These are phyloP conservation scores for Ehretia macrophylla DNA, from an alignment of 257 asterid genomes.

Conservation along the genomic window DNA sequence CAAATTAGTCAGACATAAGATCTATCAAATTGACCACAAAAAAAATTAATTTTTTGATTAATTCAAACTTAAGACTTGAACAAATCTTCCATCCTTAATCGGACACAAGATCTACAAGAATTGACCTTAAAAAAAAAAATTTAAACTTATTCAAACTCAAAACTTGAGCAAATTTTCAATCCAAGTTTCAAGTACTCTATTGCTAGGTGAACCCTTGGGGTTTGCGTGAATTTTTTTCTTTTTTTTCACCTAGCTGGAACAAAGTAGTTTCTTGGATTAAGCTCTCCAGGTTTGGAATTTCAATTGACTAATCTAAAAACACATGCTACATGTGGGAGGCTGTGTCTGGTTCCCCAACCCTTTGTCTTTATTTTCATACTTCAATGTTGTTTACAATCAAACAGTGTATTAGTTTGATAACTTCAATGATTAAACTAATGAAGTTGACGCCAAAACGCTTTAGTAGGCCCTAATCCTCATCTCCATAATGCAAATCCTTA, in stretches of 20 bases:
- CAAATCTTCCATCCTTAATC: too few species aligned
- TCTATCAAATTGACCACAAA: too few species aligned
- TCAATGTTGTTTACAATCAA: constrained; percentile 22
- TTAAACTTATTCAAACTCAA: too few species aligned
- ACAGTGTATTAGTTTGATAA: constrained; percentile 5
- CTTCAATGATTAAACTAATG: constrained; percentile 14
- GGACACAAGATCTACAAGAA: too few species aligned
- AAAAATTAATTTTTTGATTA: too few species aligned
- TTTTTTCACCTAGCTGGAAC: constrained; percentile 22
- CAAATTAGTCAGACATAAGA: too few species aligned
- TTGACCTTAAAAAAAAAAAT: too few species aligned
- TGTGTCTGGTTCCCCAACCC: constrained; percentile 22
- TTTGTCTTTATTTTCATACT: constrained; percentile 22
- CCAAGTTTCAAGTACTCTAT: too few species aligned
- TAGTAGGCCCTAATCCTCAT: background rate
- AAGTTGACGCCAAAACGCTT: constrained; percentile 7
- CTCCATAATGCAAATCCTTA: constrained; percentile 1
- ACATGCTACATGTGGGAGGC: constrained; percentile 87
- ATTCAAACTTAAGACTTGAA: too few species aligned
- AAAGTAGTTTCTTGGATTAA: constrained; percentile 63
- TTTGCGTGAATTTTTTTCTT: constrained; percentile 8
- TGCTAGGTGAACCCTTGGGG: too few species aligned
- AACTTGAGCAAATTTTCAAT: too few species aligned
- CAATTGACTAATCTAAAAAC: constrained; percentile 56
- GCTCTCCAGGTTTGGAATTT: constrained; percentile 31